A percentile compares a stretch with the other conserved stretches of the same genome.
phyloP scores from a whole-genome alignment of 1,284 basidiomycete genomes.

The Papiliotrema fonsecae region DNA sequence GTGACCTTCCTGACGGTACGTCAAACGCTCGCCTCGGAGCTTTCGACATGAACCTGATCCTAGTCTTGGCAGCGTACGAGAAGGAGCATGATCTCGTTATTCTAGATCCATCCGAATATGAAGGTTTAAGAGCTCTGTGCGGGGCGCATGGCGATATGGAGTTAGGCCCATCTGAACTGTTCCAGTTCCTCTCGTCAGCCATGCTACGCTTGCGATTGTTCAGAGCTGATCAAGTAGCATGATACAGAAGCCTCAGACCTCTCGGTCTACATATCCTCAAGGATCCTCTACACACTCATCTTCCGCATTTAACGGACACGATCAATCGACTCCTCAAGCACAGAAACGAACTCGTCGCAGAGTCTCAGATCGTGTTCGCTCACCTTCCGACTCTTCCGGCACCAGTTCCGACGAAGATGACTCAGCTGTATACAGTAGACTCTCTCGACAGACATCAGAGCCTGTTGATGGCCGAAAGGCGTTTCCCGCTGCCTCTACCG shows the following conservation, averaged over 20 bases:
- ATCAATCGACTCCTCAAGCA: constrained; percentile 19
- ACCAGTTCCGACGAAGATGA: constrained; percentile 26
- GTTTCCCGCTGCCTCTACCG: constrained; percentile 5
- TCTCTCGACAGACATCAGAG: constrained; percentile 18
- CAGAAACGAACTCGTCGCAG: constrained; percentile 14
- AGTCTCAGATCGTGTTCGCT: constrained; percentile 36
- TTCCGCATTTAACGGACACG: constrained; percentile 11
- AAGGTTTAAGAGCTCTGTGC: constrained; percentile 18
- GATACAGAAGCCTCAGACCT: constrained; percentile 11
- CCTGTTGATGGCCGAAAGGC: constrained; percentile 9
- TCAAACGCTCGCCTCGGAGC: too few species aligned
- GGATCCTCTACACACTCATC: constrained; percentile 20
- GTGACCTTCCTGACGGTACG: constrained; percentile 30
- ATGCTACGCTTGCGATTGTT: not conserved
- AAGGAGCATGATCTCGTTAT: constrained; percentile 25
- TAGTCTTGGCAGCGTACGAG: constrained; percentile 21
- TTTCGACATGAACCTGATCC: not conserved
- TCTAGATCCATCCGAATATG: constrained; percentile 25
- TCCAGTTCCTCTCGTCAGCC: constrained; percentile 31
- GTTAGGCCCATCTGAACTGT: constrained; percentile 28
- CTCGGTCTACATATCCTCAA: constrained; percentile 1
- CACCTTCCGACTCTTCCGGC: constrained; percentile 36
- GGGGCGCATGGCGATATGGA: constrained; percentile 21
- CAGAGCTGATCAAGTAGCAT: not conserved
- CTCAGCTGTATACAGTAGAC: constrained; percentile 7